Evolutionary conservation across 192 early-diverging fungal genomes (phyloP).

Genomic region (Coemansia furcata): DNA sequence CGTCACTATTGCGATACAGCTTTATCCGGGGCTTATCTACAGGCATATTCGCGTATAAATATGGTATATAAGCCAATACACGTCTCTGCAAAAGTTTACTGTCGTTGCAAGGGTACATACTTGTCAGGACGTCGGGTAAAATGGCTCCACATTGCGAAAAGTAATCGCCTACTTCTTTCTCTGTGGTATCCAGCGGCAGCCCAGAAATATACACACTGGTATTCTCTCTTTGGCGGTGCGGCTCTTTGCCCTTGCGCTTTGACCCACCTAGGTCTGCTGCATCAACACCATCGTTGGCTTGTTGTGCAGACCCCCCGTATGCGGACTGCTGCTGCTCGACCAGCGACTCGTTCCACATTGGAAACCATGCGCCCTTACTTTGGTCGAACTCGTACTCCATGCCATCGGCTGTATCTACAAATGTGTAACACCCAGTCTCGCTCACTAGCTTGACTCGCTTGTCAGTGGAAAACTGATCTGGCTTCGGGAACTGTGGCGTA

Average conservation of each 20-base stretch:
- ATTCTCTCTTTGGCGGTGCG: conserved; percentile 57
- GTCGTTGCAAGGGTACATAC: conserved; percentile 17
- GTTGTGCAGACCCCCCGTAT: conserved; percentile 22
- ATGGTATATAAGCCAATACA: background rate
- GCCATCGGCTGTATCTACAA: conserved; percentile 68
- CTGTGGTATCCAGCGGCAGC: conserved; percentile 75
- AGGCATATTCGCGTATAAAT: background rate
- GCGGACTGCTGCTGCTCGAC: conserved; percentile 49
- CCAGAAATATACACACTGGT: conserved; percentile 86
- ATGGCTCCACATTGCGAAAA: conserved; percentile 51
- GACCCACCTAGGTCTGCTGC: conserved; percentile 9
- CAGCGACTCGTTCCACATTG: conserved; percentile 59
- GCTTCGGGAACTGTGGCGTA: conserved; percentile 36
- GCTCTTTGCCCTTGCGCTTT: conserved; percentile 53
- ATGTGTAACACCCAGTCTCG: conserved; percentile 75
- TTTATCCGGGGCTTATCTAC: conserved; percentile 86
- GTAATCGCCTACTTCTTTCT: conserved; percentile 68
- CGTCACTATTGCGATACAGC: conserved; percentile 74
- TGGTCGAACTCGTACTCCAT: conserved; percentile 84
- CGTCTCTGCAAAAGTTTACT: background rate
- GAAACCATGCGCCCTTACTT: conserved; percentile 84
- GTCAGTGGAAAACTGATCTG: conserved; percentile 54
- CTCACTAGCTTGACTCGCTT: conserved; percentile 61
- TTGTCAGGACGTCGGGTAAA: conserved; percentile 43
- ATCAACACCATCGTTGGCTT: background rate